phyloP scores from a whole-genome alignment of 495 filamentous ascomycete genomes.

The Parmelia sp. region DNA sequence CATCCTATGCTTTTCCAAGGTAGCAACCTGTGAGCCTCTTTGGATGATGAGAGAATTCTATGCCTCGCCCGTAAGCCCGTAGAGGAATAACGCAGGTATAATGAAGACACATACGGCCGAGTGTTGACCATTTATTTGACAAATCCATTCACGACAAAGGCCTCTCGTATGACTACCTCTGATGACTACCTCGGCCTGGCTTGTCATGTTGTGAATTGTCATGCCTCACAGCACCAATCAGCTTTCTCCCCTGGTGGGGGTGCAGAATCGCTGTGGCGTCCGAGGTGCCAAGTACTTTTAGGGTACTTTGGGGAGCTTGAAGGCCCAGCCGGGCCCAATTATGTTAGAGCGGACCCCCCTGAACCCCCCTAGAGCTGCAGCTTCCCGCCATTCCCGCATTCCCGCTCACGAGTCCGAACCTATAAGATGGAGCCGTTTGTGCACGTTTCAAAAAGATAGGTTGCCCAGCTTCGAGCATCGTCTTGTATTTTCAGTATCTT shows the following conservation, averaged over 20 bases:
- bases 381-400: neutral
- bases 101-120: too few relatives aligned
- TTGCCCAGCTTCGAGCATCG: neutral
- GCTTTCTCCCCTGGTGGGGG: too few relatives aligned
- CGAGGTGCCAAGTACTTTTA: neutral
- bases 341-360: too few relatives aligned
- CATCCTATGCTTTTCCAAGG: neutral
- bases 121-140: too few relatives aligned
- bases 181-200: too few relatives aligned
- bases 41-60: neutral
- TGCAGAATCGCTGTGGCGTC: neutral
- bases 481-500: neutral
- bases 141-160: too few relatives aligned
- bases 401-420: neutral
- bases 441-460: slow-evolving; percentile 4
- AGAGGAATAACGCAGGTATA: too few relatives aligned
- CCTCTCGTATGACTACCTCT: too few relatives aligned
- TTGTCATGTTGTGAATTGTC: too few relatives aligned
- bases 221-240: too few relatives aligned
- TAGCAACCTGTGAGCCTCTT: neutral
- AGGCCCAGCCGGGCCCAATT: too few relatives aligned
- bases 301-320: too few relatives aligned
- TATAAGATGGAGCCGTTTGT: neutral
- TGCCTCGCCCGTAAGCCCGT: neutral
- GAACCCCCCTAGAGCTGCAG: neutral